These are phyloP conservation scores for Puccinellia tenuiflora DNA, from an alignment of 176 grass and related monocot genomes.

Conservation along the genomic window DNA sequence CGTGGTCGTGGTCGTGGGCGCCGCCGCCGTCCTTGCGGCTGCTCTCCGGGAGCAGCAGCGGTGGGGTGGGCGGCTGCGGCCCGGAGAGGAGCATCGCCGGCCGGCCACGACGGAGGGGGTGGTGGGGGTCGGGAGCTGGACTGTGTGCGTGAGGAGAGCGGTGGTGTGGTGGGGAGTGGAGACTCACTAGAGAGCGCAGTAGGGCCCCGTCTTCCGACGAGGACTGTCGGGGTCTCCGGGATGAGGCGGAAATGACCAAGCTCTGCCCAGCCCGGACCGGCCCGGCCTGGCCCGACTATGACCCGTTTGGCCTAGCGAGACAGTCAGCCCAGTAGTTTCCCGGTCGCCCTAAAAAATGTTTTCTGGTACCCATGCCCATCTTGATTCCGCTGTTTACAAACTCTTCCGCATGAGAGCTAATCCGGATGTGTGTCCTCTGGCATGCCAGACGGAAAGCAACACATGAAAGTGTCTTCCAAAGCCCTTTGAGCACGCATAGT, in stretches of 20 bases:
- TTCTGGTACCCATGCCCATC: neutral
- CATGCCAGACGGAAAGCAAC: too few relatives aligned
- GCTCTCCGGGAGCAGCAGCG: conserved; percentile 58
- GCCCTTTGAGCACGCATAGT: too few relatives aligned
- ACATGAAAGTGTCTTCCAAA: too few relatives aligned
- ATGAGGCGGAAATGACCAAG: neutral
- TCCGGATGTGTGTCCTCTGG: too few relatives aligned
- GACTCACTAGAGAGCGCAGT: conserved; percentile 13
- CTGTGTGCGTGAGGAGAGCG: neutral
- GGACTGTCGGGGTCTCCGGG: neutral
- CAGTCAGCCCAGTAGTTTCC: neutral
- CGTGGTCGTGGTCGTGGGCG: conserved; percentile 34
- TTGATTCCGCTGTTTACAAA: too few relatives aligned
- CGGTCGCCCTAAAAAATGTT: too few relatives aligned
- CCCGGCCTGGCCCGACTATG: neutral
- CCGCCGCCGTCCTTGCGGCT: conserved; percentile 62
- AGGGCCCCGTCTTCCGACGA: neutral
- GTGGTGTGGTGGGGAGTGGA: neutral
- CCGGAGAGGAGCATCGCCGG: too few relatives aligned
- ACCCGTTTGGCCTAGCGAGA: neutral
- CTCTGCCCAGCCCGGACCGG: neutral
- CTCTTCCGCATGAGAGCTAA: too few relatives aligned
- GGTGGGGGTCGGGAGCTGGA: conserved; percentile 11
- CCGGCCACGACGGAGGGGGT: conserved; percentile 27
- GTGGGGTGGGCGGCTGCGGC: conserved; percentile 38